These are phyloP conservation scores for Sporobolomyces phaffii DNA, from an alignment of 768 basidiomycete species.

Conservation along the genomic window DNA sequence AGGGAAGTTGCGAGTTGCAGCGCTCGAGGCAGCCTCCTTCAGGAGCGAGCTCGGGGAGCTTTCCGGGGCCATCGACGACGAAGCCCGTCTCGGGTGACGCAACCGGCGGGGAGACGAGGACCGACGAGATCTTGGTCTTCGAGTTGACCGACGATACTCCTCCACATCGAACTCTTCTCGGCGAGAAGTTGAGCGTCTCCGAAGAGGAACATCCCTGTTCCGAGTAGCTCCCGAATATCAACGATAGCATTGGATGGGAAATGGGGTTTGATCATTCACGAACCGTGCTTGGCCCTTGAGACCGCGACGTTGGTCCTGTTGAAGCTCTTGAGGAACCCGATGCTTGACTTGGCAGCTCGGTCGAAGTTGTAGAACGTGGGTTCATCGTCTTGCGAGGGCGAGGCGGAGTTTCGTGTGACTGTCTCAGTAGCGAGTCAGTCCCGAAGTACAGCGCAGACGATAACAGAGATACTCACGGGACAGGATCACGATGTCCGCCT, in stretches of 20 bases:
- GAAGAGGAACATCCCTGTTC: constrained; percentile 55
- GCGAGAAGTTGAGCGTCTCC: constrained; percentile 61
- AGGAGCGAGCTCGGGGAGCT: constrained; percentile 54
- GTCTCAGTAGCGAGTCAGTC: not conserved
- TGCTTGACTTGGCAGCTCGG: constrained; percentile 44
- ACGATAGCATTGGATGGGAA: too few species aligned
- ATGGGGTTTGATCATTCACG: not conserved
- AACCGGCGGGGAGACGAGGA: constrained; percentile 55
- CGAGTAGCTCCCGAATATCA: too few species aligned
- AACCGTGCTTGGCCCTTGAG: constrained; percentile 65
- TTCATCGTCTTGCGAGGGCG: constrained; percentile 50
- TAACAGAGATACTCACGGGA: constrained; percentile 46
- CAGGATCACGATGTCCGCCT: constrained; percentile 60
- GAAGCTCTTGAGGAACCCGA: constrained; percentile 60
- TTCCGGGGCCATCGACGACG: constrained; percentile 54
- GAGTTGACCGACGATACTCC: constrained; percentile 56
- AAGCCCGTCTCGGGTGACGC: constrained; percentile 52
- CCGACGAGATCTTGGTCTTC: constrained; percentile 53
- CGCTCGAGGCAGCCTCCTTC: constrained; percentile 64
- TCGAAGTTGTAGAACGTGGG: constrained; percentile 6
- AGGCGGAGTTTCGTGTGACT: constrained; percentile 61
- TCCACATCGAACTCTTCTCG: constrained; percentile 58
- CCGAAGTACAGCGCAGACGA: not conserved
- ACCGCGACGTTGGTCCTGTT: constrained; percentile 55
- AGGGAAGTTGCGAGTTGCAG: constrained; percentile 55